Evolutionary conservation across 148 eudicot genomes (phyloP), one percentile per base, ranked within the genome.

Genomic region (Silene conica): DNA sequence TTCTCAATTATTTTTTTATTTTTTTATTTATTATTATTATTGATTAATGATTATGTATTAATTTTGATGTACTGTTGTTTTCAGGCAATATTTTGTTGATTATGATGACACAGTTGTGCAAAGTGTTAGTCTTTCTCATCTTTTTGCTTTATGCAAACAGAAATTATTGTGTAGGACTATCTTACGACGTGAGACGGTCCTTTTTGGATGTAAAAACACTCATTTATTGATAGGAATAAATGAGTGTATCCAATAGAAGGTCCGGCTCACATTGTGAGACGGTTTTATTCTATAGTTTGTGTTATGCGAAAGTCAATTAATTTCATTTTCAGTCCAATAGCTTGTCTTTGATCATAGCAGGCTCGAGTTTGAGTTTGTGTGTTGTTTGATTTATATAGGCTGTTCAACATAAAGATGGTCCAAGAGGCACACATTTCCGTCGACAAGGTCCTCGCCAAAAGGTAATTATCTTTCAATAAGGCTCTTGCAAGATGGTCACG

Each of bases 371-470:
- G 77, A 60, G 54, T 45, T 69, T 73, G 54, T 19, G 41, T 57
- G 45, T 82, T 65, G 64, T 77, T 34, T 79, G 67, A 52, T 77
- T 63, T 58, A 6, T 58, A 16, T 62, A 90, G 98, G 79, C 92
- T 72, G 92, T 92, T 74, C 96, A 89, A 80, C 98, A 92, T 73
- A 85, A 80, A 76, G 78, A 76, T 72, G 88, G 90, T 75, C 89
- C 88, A 56, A 78, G 93, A 80, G 97, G 97, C 67, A 77, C 76
- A 38, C 97, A 90, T 85, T 92, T 92, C 73, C 91, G 93, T 63
- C 87, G 97, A 66, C 93, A 91, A 57, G 97, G 98, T 50, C 90
- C 96, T 62, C 91, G 96, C 15, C 98, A 90, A 78, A 85, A 70
- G 86, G 98, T 90, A 82, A 72, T 57, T 45, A 22, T 61, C 69